Base-by-base conservation (phyloP, 352 stramenopile genomes). In the Thalassiosira mediterranea region DNA sequence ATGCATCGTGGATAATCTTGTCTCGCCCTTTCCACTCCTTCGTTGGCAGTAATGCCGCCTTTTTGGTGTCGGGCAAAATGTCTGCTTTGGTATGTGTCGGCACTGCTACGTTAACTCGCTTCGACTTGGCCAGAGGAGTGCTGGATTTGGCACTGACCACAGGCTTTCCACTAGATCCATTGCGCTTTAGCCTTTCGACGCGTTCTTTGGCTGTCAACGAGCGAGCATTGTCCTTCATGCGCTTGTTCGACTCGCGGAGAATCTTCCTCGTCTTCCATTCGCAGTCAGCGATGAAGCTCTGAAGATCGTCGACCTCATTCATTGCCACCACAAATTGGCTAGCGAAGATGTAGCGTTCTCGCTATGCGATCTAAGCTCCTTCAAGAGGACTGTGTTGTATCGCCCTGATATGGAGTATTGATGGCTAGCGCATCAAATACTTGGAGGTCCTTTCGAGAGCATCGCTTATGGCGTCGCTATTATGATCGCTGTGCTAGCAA, bases 211-310 rank as follows among this genome's bases (percentile, higher is more conserved):
- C 67, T 13, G 60, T 46, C 13, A 68, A 13, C 15, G 56, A 47
- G 11, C 48, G 46, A 7, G 66, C 61, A 31, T 67, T 71, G 21
- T 83, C 74, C 46, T 67, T 73, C 60, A 56, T 70, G 47, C 67
- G 40, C 29, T 73, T 77, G 19, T 79, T 79, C 11, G 75, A 77
- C 21, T 76, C 62, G 32, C 58, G 75, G 48, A 84, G 68, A 19
- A 84, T 79, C 47, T 84, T 76, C 1, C 75, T 54, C 23, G 68
- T 84, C 34, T 84, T 79, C 31, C 37, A 79, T 57, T 84, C 75
- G 44, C 62, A 79, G 63, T 84, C 68, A 21, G 59, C 34, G 37
- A 84, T 79, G 34, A 83, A 83, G 31, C 60, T 34, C 46, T 78
- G 66, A 8, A 75, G 31, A 26, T 83, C 62, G 28, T 59, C 53